Evolutionary conservation across 2,329 filamentous ascomycete genomes (phyloP).

Genomic region (Colletotrichum scovillei): DNA sequence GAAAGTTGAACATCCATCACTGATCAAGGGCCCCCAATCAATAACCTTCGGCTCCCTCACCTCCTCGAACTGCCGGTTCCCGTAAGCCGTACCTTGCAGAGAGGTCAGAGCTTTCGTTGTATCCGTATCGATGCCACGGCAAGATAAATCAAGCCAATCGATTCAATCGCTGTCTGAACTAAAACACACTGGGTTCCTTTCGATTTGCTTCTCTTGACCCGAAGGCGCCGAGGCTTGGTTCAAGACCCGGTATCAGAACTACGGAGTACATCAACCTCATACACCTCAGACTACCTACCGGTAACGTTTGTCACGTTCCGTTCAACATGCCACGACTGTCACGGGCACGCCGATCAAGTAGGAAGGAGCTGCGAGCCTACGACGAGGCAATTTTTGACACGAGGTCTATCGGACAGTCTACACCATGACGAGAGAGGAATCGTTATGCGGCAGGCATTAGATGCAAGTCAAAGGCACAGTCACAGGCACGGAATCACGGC

Average conservation of each 20-base stretch:
- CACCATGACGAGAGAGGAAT: background rate
- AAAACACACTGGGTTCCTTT: background rate
- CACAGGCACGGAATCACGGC: constrained; percentile 9
- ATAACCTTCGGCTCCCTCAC: constrained; percentile 14
- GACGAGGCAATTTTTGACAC: constrained; percentile 4
- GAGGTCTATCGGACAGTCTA: background rate
- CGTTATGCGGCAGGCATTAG: background rate
- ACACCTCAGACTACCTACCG: background rate
- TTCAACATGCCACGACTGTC: constrained; percentile 2
- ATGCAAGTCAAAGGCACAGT: constrained; percentile 22
- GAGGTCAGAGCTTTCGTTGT: constrained; percentile 13
- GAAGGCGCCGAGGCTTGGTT: constrained; percentile 15
- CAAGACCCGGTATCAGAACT: background rate
- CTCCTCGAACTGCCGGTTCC: constrained; percentile 28
- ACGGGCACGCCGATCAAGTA: constrained; percentile 10
- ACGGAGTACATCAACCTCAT: background rate
- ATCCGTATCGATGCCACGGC: background rate
- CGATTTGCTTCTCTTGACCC: background rate
- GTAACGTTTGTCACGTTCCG: constrained; percentile 12
- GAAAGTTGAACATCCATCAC: background rate
- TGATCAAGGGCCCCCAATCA: background rate
- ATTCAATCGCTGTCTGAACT: background rate
- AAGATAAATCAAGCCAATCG: background rate
- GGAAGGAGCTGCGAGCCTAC: constrained; percentile 3
- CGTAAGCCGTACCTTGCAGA: constrained; percentile 12